Base-by-base conservation (phyloP, 2,329 filamentous ascomycete genomes). In the Amauroascus niger region DNA sequence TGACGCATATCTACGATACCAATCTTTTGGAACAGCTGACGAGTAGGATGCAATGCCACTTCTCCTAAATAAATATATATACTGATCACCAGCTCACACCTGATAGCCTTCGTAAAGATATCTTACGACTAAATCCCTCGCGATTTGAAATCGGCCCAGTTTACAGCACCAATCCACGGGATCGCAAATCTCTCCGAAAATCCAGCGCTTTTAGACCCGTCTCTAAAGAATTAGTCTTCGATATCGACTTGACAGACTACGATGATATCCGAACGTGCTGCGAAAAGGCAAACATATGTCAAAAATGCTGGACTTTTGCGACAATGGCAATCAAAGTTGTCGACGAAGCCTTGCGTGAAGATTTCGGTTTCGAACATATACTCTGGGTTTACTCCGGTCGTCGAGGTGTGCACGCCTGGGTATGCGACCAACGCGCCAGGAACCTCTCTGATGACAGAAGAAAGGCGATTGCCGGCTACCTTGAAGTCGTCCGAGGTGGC, bases 201-300 rank as follows among this genome's bases (percentile, higher is more conserved):
- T 80, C 84, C 33, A 81, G 82, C 46, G 82, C 87, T 7, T 96
- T 98, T 20, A 86, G 84, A 59, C 91, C 93, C 0, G 70, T 96
- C 30, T 80, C 87, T 53, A 98, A 98, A 69, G 93, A 98, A 69
- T 75, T 98, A 37, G 95, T 95, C 63, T 97, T 98, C 70, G 93
- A 98, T 84, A 97, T 98, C 64, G 93, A 98, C 79, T 80, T 98
- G 80, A 97, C 93, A 52, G 93, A 97, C 72, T 98, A 98, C 71
- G 93, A 98, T 67, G 88, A 95, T 60, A 87, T 98, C 59, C 84
- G 93, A 61, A 96, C 90, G 26, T 98, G 93, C 72, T 98, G 93
- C 68, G 83, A 84, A 63, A 90, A 91, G 67, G 88, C 91, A 7
- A 94, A 87, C 62, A 97, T 98, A 60, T 98, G 93, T 69, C 78